phyloP scores from a whole-genome alignment of 108 stramenopile species.

The Fistulifera solaris region DNA sequence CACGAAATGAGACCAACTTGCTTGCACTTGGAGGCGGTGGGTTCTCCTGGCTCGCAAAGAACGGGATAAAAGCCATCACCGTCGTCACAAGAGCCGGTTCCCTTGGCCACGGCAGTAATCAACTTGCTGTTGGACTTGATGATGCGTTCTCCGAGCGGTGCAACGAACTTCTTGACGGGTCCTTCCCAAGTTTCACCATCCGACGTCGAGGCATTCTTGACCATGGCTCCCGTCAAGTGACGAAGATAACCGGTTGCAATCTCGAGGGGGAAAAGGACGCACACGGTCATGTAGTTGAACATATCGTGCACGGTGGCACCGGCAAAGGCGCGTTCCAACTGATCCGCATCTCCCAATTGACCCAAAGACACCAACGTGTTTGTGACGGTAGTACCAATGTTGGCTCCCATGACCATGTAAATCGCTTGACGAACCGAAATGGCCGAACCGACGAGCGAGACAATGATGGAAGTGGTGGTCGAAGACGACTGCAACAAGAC shows the following conservation, averaged over 20 bases:
- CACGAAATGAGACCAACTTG: slow-evolving; percentile 62
- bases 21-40: slow-evolving; percentile 38
- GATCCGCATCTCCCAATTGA: slow-evolving; percentile 75
- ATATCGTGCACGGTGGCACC: slow-evolving; percentile 89
- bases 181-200: slow-evolving; percentile 70
- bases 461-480: slow-evolving; percentile 85
- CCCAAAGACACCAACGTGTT: slow-evolving; percentile 85
- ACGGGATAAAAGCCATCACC: slow-evolving; percentile 57
- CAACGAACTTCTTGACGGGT: slow-evolving; percentile 68
- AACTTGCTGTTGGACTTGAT: slow-evolving; percentile 75
- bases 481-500: slow-evolving; percentile 81
- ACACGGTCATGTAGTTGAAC: slow-evolving; percentile 84
- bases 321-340: slow-evolving; percentile 83
- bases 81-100: slow-evolving; percentile 28
- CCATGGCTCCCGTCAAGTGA: slow-evolving; percentile 53
- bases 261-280: slow-evolving; percentile 74
- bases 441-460: slow-evolving; percentile 65
- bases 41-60: slow-evolving; percentile 23
- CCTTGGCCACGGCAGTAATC: slow-evolving; percentile 57
- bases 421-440: slow-evolving; percentile 63
- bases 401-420: slow-evolving; percentile 89
- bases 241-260: slow-evolving; percentile 45
- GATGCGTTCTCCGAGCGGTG: slow-evolving; percentile 52
- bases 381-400: slow-evolving; percentile 84
- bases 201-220: slow-evolving; percentile 20